phyloP scores from a whole-genome alignment of 805 yeast species.

The Pichia kluyveri region DNA sequence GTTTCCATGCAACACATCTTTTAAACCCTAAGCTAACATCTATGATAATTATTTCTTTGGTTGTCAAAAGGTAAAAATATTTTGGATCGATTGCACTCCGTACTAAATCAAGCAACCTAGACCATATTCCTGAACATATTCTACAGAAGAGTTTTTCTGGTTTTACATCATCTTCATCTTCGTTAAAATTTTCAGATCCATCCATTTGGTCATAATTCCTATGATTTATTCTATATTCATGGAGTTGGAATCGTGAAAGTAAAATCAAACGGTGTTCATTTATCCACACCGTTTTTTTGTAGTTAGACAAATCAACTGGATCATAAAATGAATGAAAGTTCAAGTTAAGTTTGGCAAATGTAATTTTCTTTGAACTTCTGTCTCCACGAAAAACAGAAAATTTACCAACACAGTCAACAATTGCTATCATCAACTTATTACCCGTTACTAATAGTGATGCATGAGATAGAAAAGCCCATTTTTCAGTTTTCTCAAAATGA shows the following conservation, averaged over 20 bases:
- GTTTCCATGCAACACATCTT: constrained; percentile 65
- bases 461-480: constrained; percentile 7
- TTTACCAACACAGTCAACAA: constrained; percentile 45
- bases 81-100: constrained; percentile 15
- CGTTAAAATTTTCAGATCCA: constrained; percentile 3
- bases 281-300: constrained; percentile 45
- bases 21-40: constrained; percentile 27
- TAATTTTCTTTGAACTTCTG: constrained; percentile 6
- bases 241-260: constrained; percentile 36
- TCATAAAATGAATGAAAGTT: constrained; percentile 26
- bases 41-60: constrained; percentile 55
- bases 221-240: constrained; percentile 12
- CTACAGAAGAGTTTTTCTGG: constrained; percentile 25
- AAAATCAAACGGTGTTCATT: constrained; percentile 23
- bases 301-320: constrained; percentile 44
- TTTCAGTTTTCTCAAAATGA: constrained; percentile 1
- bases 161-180: not conserved
- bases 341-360: constrained; percentile 3
- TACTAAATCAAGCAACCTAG: constrained; percentile 37
- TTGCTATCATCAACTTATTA: constrained; percentile 13
- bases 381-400: constrained; percentile 32
- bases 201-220: constrained; percentile 9
- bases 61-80: constrained; percentile 49
- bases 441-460: not conserved
- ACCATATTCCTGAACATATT: constrained; percentile 46